Base-by-base conservation (phyloP, 2,329 filamentous ascomycete species). In the Paracoccidioides brasiliensis region DNA sequence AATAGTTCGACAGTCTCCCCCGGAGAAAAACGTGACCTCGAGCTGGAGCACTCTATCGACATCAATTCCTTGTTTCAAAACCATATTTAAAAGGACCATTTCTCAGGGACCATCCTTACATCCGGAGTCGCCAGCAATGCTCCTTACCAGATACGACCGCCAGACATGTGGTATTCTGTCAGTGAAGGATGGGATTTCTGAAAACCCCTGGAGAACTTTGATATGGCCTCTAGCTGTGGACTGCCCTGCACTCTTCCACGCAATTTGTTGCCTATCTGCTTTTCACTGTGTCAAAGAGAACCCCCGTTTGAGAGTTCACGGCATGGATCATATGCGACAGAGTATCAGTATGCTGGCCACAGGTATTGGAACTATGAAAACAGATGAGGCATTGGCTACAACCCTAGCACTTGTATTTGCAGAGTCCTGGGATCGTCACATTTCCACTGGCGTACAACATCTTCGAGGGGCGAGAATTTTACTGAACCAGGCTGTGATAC, bases 201-300 rank as follows among this genome's bases (percentile, higher is more conserved):
- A 87, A 62, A 88, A 87, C 63, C 84, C 84, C 2, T 88, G 84
- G 84, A 77, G 83, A 33, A 86, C 79, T 5, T 72, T 85, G 48
- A 74, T 88, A n/a, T 85, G 83, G 82, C 84, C 84, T 1, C 69
- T 88, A 50, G 81, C 83, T 3, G 76, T 75, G 60, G 76, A 82
- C 50, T 84, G 79, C 3, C 80, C 82, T 2, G 83, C 83, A 2
- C 70, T 88, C 40, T 83, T 82, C 60, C 81, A 87, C 70, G 84
- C 84, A 3, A 78, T 87, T 54, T 78, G 80, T 44, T 82, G 83
- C 3, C 79, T 88, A 75, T 82, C 84, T 1, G 82, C 82, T 1
- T 87, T 86, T 62, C 84, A 87, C 64, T 79, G 78, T 10, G 79
- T 79, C 22, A 79, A 78, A 56, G 77, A 83, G 53, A 72, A 74